phyloP scores from a whole-genome alignment of 1,139 yeast genomes.

The Magnusiomyces suaveolens region DNA sequence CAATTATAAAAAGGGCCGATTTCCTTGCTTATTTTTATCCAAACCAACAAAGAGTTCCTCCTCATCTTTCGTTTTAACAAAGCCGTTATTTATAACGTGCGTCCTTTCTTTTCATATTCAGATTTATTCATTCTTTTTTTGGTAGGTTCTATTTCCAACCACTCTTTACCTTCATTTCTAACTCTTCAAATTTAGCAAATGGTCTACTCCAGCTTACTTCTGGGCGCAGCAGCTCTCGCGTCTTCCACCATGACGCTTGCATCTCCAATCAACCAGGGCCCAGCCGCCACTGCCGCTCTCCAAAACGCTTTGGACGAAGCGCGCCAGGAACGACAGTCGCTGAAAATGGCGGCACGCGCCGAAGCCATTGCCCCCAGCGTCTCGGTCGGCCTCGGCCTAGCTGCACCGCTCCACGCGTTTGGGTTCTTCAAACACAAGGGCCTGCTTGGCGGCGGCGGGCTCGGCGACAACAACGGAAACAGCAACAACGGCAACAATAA shows the following conservation, averaged over 20 bases:
- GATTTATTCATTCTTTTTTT: not conserved
- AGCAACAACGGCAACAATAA: not conserved
- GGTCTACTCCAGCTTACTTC: not conserved
- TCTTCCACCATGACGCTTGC: not conserved
- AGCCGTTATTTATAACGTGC: not conserved
- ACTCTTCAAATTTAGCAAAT: too few relatives aligned
- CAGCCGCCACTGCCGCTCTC: not conserved
- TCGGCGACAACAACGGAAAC: not conserved
- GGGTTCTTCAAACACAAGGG: not conserved
- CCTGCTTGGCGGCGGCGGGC: not conserved
- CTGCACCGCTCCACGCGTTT: not conserved
- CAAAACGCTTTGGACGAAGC: not conserved
- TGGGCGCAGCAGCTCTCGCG: not conserved
- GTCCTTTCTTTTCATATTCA: not conserved
- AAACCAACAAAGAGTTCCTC: not conserved
- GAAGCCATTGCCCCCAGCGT: not conserved
- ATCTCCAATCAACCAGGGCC: not conserved
- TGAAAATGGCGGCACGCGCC: not conserved
- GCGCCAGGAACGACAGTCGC: not conserved
- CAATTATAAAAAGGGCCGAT: too few relatives aligned
- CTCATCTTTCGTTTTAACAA: not conserved
- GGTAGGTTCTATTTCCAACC: not conserved
- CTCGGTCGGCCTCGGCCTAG: too few relatives aligned
- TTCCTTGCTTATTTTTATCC: not conserved
- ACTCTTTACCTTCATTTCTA: too few relatives aligned